Evolutionary conservation across 345 rosid genomes (phyloP).

Genomic region (Gossypium raimondii): DNA sequence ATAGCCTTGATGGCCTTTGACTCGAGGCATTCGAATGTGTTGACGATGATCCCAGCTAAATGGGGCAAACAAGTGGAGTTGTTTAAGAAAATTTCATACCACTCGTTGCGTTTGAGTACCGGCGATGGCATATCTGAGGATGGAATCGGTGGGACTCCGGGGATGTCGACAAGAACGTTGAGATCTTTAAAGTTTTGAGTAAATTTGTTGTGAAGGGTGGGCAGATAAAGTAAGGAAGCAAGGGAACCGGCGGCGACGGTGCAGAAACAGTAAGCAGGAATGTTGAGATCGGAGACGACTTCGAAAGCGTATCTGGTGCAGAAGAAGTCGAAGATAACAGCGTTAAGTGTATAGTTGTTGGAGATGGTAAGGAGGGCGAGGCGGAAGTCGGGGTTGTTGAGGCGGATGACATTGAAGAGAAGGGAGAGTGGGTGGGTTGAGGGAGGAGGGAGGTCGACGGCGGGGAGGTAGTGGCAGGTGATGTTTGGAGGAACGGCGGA

Average conservation of each 20-base stretch:
- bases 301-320: conserved; percentile 15
- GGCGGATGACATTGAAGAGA: conserved; percentile 14
- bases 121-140: conserved; percentile 18
- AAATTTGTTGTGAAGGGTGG: conserved; percentile 6
- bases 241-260: conserved; percentile 20
- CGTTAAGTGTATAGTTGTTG: conserved; percentile 14
- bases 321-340: conserved; percentile 31
- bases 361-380: not conserved
- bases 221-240: conserved; percentile 21
- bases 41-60: conserved; percentile 32
- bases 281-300: conserved; percentile 19
- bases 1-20: conserved; percentile 20
- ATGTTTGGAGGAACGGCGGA: not conserved
- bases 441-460: not conserved
- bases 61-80: conserved; percentile 6
- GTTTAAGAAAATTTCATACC: conserved; percentile 20
- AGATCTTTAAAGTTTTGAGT: not conserved
- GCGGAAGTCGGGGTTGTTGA: conserved; percentile 23
- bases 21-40: conserved; percentile 35
- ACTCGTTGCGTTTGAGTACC: conserved; percentile 21
- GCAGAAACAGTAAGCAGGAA: conserved; percentile 32
- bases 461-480: not conserved
- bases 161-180: conserved; percentile 7
- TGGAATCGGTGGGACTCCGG: conserved; percentile 25
- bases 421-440: not conserved